These are phyloP conservation scores for Incumbomyces lentus DNA, from an alignment of 2,329 filamentous ascomycete genomes.

Conservation along the genomic window DNA sequence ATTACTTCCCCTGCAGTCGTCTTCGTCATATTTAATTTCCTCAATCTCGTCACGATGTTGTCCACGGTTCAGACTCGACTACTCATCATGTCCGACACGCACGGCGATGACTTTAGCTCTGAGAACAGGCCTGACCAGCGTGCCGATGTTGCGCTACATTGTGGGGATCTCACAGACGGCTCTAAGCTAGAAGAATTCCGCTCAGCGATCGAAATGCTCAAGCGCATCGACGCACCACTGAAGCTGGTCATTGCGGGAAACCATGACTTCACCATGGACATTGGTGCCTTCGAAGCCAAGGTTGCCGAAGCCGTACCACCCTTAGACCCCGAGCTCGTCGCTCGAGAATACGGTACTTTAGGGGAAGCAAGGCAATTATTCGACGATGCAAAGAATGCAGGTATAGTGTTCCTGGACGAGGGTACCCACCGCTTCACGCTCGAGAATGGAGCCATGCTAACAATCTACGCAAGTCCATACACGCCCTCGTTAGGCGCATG, in stretches of 20 bases:
- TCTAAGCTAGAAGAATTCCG: slow-evolving; percentile 34
- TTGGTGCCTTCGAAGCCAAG: slow-evolving; percentile 27
- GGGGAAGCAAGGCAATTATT: slow-evolving; percentile 34
- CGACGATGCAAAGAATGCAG: slow-evolving; percentile 25
- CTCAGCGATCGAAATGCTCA: slow-evolving; percentile 34
- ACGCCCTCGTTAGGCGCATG: slow-evolving; percentile 39
- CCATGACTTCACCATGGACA: slow-evolving; percentile 41
- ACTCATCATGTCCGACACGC: slow-evolving; percentile 35
- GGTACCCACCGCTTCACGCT: slow-evolving; percentile 41
- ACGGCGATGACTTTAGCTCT: slow-evolving; percentile 24
- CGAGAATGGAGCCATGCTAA: slow-evolving; percentile 40
- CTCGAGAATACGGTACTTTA: slow-evolving; percentile 31
- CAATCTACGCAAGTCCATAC: slow-evolving; percentile 44
- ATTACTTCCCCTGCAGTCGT: not conserved
- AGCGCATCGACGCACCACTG: slow-evolving; percentile 36
- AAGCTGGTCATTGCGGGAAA: slow-evolving; percentile 49
- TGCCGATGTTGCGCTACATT: slow-evolving; percentile 42
- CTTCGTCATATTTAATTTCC: not conserved
- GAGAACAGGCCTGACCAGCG: slow-evolving; percentile 22
- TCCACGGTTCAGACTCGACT: slow-evolving; percentile 30
- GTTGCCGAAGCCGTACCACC: slow-evolving; percentile 22
- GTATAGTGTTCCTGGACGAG: slow-evolving; percentile 42
- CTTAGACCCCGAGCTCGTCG: slow-evolving; percentile 23
- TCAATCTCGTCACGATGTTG: slow-evolving; percentile 4
- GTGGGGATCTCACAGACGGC: slow-evolving; percentile 41